A percentile compares a stretch with the other conserved stretches of the same genome.
Conservation (phyloP, 176 grass and related monocot genomes). For the Aechmea fasciata region DNA sequence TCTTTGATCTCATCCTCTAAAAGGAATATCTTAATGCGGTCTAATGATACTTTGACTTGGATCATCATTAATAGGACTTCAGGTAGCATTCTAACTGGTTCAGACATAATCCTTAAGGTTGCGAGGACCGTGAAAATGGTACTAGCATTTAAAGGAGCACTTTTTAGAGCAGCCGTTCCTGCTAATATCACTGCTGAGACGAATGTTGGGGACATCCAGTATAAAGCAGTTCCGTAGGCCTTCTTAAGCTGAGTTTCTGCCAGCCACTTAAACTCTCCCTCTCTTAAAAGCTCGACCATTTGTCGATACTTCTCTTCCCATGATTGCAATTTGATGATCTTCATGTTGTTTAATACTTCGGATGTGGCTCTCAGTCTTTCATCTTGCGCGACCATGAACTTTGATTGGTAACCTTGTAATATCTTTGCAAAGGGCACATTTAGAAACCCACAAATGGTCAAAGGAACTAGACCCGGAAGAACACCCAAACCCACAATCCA, state of each 20-base stretch:
- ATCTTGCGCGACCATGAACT: conserved; percentile 86
- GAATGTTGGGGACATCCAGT: conserved; percentile 73
- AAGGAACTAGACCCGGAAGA: conserved; percentile 59
- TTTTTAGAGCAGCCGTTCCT: conserved; percentile 41
- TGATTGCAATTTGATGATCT: conserved; percentile 93
- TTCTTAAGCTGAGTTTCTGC: conserved; percentile 64
- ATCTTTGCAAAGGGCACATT: conserved; percentile 71
- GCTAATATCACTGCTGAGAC: conserved; percentile 71
- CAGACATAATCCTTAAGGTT: conserved; percentile 66
- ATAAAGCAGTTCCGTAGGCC: conserved; percentile 59
- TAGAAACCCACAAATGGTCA: conserved; percentile 55
- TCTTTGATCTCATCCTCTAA: conserved; percentile 76
- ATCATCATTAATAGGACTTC: conserved; percentile 75
- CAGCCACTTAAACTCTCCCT: conserved; percentile 72
- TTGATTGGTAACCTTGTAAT: conserved; percentile 58
- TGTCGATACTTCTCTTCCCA: conserved; percentile 65
- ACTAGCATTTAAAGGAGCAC: conserved; percentile 62
- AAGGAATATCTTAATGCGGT: conserved; percentile 65
- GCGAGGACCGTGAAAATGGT: conserved; percentile 74
- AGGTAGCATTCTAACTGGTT: conserved; percentile 79
- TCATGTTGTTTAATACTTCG: conserved; percentile 86
- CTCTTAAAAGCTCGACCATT: conserved; percentile 45
- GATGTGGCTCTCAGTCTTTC: conserved; percentile 62
- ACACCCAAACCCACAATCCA: conserved; percentile 65
- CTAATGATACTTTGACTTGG: conserved; percentile 79